Conservation (phyloP, 2,329 filamentous ascomycete genomes). For the Fusarium chlamydosporum region DNA sequence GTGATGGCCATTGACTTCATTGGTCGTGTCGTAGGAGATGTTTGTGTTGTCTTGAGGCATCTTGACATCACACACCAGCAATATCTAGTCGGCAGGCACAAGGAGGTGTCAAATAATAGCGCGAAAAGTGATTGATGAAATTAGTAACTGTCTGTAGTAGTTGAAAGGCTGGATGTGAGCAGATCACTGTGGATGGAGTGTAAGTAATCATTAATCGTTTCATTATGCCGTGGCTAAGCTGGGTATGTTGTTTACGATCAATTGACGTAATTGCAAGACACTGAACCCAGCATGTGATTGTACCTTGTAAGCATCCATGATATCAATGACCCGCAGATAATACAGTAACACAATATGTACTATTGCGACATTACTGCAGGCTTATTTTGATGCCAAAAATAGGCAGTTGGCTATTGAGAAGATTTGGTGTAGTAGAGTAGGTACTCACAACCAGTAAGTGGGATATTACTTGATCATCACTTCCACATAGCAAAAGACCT, state of each 20-base stretch:
- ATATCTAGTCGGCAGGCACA: not conserved
- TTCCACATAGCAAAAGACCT: too few species aligned
- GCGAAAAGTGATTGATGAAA: too few species aligned
- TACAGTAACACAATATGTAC: not conserved
- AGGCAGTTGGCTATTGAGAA: too few species aligned
- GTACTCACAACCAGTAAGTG: too few species aligned
- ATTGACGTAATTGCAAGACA: conserved; percentile 33
- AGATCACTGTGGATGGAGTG: not conserved
- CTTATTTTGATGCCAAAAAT: not conserved
- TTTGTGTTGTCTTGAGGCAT: not conserved
- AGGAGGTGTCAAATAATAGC: not conserved
- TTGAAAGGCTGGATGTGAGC: not conserved
- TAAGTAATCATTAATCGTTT: not conserved
- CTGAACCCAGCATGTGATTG: conserved; percentile 17
- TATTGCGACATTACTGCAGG: not conserved
- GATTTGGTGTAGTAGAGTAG: not conserved
- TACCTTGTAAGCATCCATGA: not conserved
- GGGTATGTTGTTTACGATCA: conserved; percentile 18
- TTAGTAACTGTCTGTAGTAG: not conserved
- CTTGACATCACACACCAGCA: not conserved
- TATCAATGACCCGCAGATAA: conserved; percentile 16
- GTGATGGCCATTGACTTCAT: not conserved
- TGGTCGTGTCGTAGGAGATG: not conserved
- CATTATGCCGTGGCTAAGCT: conserved; percentile 8
- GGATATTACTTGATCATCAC: too few species aligned